A percentile compares a stretch with the other conserved stretches of the same genome.
phyloP scores from a whole-genome alignment of 768 basidiomycete genomes.

The Cyathus striatus region DNA sequence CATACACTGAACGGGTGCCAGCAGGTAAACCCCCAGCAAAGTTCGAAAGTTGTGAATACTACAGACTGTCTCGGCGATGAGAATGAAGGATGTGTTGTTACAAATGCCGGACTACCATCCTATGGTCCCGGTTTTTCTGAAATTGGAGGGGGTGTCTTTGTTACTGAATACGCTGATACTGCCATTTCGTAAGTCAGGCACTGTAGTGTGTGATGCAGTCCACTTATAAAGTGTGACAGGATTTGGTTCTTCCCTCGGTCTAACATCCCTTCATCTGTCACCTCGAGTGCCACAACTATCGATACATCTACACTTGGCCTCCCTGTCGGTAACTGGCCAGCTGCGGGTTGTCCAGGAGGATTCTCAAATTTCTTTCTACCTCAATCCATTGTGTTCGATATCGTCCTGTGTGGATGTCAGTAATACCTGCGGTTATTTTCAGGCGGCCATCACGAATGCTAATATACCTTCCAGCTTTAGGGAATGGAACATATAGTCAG shows the following conservation, averaged over 20 bases:
- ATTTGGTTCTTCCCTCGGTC: constrained; percentile 10
- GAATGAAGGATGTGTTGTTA: constrained; percentile 56
- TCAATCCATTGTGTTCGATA: constrained; percentile 9
- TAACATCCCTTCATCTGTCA: constrained; percentile 5
- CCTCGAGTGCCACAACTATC: constrained; percentile 3
- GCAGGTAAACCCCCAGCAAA: neutral
- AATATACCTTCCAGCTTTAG: no score
- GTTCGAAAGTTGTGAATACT: neutral
- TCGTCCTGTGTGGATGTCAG: constrained; percentile 11
- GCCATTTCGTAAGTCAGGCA: neutral
- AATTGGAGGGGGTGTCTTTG: constrained; percentile 15
- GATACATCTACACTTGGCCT: constrained; percentile 11
- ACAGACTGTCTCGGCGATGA: neutral
- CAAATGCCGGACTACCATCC: constrained; percentile 42
- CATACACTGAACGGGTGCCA: neutral
- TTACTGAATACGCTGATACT: neutral
- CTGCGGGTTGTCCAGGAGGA: constrained; percentile 7
- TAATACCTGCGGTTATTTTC: no score
- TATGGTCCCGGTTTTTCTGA: constrained; percentile 60
- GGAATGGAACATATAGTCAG: no score
- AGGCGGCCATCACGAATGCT: no score
- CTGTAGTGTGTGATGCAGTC: neutral
- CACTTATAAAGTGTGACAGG: neutral
- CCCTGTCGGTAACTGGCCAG: constrained; percentile 12
- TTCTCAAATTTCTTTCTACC: constrained; percentile 6